Evolutionary conservation across 2,329 filamentous ascomycete genomes (phyloP).

Genomic region (Pseudogymnoascus verrucosus): DNA sequence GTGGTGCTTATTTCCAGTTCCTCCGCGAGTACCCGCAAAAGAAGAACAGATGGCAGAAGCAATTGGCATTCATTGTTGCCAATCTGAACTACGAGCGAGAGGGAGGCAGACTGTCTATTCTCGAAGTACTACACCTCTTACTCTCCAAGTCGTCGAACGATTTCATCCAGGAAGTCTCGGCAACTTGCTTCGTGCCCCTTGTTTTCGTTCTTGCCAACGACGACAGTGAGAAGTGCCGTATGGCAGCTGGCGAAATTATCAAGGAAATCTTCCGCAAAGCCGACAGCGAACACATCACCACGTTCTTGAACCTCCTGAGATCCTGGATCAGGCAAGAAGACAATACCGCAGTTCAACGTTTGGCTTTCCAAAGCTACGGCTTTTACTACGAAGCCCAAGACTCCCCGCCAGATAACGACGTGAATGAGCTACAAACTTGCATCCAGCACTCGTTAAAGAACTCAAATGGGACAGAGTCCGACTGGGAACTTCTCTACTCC

Average conservation of each 20-base stretch:
- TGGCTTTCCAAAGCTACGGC: constrained; percentile 72
- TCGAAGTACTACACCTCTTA: constrained; percentile 85
- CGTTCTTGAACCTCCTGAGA: constrained; percentile 62
- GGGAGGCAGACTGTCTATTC: constrained; percentile 81
- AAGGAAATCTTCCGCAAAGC: constrained; percentile 74
- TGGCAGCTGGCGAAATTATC: constrained; percentile 71
- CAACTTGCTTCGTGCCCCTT: constrained; percentile 76
- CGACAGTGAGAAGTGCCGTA: constrained; percentile 74
- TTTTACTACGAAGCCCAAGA: constrained; percentile 68
- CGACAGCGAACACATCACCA: constrained; percentile 61
- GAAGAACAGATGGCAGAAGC: constrained; percentile 80
- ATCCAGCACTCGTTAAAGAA: constrained; percentile 43
- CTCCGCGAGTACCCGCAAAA: constrained; percentile 90
- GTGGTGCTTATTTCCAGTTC: constrained; percentile 90
- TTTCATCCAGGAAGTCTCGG: constrained; percentile 72
- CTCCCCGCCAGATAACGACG: constrained; percentile 53
- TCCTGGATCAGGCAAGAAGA: constrained; percentile 70
- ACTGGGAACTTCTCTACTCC: constrained; percentile 68
- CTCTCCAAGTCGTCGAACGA: constrained; percentile 77
- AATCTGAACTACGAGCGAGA: constrained; percentile 88
- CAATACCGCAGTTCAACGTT: constrained; percentile 60
- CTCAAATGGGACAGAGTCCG: constrained; percentile 44
- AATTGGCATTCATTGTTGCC: constrained; percentile 78
- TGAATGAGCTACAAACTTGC: constrained; percentile 40
- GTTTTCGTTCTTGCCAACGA: constrained; percentile 84